Evolutionary conservation across 75 land plant species (phyloP).

Genomic region (Selaginella moellendorffii): DNA sequence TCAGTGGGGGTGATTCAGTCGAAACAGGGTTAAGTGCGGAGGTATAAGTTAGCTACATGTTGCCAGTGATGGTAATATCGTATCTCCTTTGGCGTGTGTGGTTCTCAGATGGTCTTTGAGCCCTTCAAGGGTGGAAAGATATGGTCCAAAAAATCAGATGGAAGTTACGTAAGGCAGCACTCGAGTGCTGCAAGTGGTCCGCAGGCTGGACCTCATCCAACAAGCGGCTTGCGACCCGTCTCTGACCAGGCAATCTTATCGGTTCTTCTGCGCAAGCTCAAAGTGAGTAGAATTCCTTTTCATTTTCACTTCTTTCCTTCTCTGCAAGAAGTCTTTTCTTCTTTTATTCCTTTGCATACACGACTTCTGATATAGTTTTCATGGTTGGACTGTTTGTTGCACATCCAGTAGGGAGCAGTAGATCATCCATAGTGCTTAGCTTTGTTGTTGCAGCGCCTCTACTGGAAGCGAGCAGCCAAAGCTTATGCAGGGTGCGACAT

Average conservation of each 20-base stretch:
- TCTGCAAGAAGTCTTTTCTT: no score
- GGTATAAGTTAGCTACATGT: not conserved
- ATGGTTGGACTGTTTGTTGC: not conserved
- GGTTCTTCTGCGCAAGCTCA: conserved; percentile 40
- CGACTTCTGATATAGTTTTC: not conserved
- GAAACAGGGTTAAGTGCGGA: not conserved
- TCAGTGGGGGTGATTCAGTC: not conserved
- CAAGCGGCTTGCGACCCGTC: conserved; percentile 25
- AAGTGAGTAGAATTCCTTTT: conserved; percentile 22
- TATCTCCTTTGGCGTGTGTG: not conserved
- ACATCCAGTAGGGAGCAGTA: no score
- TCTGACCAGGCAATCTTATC: conserved; percentile 45
- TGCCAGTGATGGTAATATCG: not conserved
- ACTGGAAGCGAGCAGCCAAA: conserved; percentile 63
- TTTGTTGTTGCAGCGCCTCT: conserved; percentile 30
- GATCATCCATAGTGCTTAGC: not conserved
- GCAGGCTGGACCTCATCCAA: not conserved
- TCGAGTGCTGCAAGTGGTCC: no score
- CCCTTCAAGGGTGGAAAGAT: conserved; percentile 26
- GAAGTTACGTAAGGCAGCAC: not conserved
- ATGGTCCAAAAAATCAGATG: conserved; percentile 16
- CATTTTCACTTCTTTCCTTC: not conserved
- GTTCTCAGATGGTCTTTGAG: conserved; percentile 22
- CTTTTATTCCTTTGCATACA: not conserved
- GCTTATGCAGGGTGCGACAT: conserved; percentile 30